Conservation (phyloP, 2,329 filamentous ascomycete species). For the Arthrobotrys iridis region DNA sequence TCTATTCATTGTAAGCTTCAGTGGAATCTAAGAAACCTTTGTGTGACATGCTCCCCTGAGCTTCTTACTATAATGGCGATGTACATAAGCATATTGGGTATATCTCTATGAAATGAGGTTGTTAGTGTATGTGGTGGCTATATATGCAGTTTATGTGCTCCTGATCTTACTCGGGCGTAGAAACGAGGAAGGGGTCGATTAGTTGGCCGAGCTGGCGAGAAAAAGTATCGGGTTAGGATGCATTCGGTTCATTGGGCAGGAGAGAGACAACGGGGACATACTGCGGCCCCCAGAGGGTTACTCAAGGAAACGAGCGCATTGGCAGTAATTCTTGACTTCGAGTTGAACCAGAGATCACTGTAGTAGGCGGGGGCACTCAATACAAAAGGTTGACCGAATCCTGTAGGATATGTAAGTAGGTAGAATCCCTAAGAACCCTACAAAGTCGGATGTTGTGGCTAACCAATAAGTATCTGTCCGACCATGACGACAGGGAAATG, state of each 20-base stretch:
- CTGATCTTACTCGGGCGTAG: constrained; percentile 62
- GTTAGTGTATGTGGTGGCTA: background rate
- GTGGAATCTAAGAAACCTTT: background rate
- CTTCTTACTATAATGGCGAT: constrained; percentile 80
- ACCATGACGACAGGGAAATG: constrained; percentile 83
- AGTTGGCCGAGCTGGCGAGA: constrained; percentile 71
- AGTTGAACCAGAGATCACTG: constrained; percentile 94
- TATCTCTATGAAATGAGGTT: constrained; percentile 62
- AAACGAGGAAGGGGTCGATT: constrained; percentile 80
- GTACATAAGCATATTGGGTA: constrained; percentile 85
- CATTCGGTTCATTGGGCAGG: no score
- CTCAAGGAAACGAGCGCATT: constrained; percentile 86
- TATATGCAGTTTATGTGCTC: background rate
- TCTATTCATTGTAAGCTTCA: background rate
- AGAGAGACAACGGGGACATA: constrained; percentile 61
- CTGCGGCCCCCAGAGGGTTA: constrained; percentile 87
- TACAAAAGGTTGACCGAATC: constrained; percentile 90
- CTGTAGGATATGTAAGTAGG: constrained; percentile 60
- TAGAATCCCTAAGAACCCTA: background rate
- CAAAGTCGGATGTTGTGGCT: background rate
- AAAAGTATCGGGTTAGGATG: background rate
- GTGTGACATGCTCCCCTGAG: background rate
- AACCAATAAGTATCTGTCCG: constrained; percentile 80
- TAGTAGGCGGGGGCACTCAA: constrained; percentile 88
- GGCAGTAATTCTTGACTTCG: constrained; percentile 81